A percentile compares a stretch with the other conserved stretches of the same genome.
Evolutionary conservation across 306 rosid genomes (phyloP).

Genomic region (Elaeagnus macrophylla): DNA sequence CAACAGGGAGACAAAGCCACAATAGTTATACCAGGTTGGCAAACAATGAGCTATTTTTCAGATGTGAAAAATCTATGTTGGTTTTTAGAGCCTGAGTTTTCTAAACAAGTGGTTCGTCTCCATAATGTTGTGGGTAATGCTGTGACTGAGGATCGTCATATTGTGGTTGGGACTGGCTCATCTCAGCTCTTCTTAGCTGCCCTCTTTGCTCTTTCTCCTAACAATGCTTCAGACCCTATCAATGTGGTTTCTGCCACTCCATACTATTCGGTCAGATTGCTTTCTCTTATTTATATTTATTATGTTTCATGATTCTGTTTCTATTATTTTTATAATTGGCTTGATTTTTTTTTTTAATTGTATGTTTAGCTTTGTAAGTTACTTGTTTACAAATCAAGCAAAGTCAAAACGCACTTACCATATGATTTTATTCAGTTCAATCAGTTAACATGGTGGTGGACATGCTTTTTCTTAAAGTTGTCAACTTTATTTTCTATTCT

Average conservation of each 20-base stretch:
- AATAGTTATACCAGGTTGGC: slow-evolving; percentile 68
- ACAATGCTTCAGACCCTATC: slow-evolving; percentile 39
- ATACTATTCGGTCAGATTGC: slow-evolving; percentile 62
- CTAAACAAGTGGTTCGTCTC: slow-evolving; percentile 49
- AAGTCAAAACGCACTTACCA: slow-evolving; percentile 14
- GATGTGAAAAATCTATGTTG: slow-evolving; percentile 52
- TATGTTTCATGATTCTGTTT: slow-evolving; percentile 18
- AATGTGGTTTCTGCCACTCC: slow-evolving; percentile 66
- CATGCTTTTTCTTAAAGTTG: slow-evolving; percentile 16
- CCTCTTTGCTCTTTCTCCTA: slow-evolving; percentile 62
- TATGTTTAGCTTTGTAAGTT: background rate
- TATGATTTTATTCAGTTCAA: slow-evolving; percentile 7
- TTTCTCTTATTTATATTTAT: background rate
- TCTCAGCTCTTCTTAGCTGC: slow-evolving; percentile 85
- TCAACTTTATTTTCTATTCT: slow-evolving; percentile 14
- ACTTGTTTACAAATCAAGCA: slow-evolving; percentile 18
- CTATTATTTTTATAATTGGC: background rate
- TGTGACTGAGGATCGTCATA: slow-evolving; percentile 48
- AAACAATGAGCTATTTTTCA: slow-evolving; percentile 71
- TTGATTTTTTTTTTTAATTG: background rate
- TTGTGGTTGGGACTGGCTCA: slow-evolving; percentile 92
- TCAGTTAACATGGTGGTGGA: slow-evolving; percentile 19
- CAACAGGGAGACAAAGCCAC: slow-evolving; percentile 50
- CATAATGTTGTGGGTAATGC: slow-evolving; percentile 80
- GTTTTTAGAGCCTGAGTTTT: slow-evolving; percentile 72